Conservation (phyloP, 2,329 filamentous ascomycete species). For the Diaporthe velutina region DNA sequence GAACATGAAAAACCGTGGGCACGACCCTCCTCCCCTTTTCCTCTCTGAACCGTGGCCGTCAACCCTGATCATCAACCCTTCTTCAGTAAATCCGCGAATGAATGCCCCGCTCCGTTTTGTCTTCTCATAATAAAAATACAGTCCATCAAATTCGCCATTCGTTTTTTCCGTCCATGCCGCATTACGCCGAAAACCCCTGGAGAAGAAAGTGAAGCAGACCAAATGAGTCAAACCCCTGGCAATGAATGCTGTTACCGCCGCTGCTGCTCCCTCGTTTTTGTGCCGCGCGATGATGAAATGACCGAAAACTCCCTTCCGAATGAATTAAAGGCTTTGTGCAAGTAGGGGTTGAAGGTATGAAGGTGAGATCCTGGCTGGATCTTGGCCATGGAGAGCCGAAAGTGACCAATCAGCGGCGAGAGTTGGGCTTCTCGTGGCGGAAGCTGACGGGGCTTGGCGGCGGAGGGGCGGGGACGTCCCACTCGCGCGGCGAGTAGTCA, state of each 20-base stretch:
- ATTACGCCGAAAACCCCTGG: slow-evolving; percentile 42
- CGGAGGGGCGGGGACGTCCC: slow-evolving; percentile 74
- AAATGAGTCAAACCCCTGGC: slow-evolving; percentile 14
- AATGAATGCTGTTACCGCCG: not conserved
- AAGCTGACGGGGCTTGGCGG: slow-evolving; percentile 75
- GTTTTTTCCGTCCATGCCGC: slow-evolving; percentile 31
- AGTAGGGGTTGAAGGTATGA: not conserved
- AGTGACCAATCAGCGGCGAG: slow-evolving; percentile 15
- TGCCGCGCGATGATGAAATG: slow-evolving; percentile 19
- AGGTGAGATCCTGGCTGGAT: not conserved
- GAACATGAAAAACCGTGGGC: not conserved
- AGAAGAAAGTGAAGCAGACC: slow-evolving; percentile 36
- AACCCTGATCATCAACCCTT: slow-evolving; percentile 29
- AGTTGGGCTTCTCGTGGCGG: slow-evolving; percentile 47
- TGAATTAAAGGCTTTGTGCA: slow-evolving; percentile 23
- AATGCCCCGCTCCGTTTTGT: slow-evolving; percentile 9
- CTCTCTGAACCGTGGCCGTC: not conserved
- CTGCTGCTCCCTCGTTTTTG: not conserved
- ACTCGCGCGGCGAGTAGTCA: slow-evolving; percentile 69
- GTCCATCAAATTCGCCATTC: slow-evolving; percentile 29
- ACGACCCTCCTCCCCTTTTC: not conserved
- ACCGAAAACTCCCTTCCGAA: slow-evolving; percentile 22
- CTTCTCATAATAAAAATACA: slow-evolving; percentile 26
- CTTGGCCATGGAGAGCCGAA: not conserved
- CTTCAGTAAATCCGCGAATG: slow-evolving; percentile 28